A percentile compares a stretch with the other conserved stretches of the same genome.
Conservation (phyloP, 1,284 basidiomycete species). For the Trichosporon asahii region DNA sequence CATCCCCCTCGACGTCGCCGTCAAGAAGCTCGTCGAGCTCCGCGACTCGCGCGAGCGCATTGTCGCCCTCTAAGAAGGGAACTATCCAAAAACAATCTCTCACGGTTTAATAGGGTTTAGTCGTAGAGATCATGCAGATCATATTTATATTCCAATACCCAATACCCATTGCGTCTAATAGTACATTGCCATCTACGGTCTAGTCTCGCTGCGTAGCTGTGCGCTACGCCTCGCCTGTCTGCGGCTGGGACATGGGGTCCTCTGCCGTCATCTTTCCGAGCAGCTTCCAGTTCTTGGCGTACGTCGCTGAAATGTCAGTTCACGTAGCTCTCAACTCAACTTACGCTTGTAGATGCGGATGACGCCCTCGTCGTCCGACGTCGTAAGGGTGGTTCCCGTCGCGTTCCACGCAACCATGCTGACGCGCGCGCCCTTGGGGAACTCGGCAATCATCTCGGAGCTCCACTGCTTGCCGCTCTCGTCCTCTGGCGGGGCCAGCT, state of each 20-base stretch:
- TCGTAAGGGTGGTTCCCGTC: constrained; percentile 76
- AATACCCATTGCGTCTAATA: constrained; percentile 6
- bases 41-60: constrained; percentile 37
- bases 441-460: constrained; percentile 72
- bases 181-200: constrained; percentile 1
- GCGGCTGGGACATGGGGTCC: constrained; percentile 39
- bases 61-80: constrained; percentile 20
- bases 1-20: constrained; percentile 43
- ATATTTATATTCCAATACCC: neutral
- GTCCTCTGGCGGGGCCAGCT: constrained; percentile 56
- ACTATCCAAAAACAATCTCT: neutral
- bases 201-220: neutral
- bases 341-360: constrained; percentile 79
- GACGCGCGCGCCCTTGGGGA: constrained; percentile 76
- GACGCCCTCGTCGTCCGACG: constrained; percentile 82
- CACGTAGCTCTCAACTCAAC: constrained; percentile 12
- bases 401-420: constrained; percentile 67
- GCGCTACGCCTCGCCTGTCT: constrained; percentile 17
- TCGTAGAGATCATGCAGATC: constrained; percentile 7
- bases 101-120: neutral
- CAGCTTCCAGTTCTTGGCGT: constrained; percentile 50
- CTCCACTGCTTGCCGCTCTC: constrained; percentile 58
- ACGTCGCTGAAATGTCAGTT: constrained; percentile 44
- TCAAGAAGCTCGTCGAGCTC: constrained; percentile 40
- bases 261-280: constrained; percentile 51